Evolutionary conservation across 192 early-diverging fungal species (phyloP), one percentile per base, ranked within the genome.

Genomic region (Backusella luteola): DNA sequence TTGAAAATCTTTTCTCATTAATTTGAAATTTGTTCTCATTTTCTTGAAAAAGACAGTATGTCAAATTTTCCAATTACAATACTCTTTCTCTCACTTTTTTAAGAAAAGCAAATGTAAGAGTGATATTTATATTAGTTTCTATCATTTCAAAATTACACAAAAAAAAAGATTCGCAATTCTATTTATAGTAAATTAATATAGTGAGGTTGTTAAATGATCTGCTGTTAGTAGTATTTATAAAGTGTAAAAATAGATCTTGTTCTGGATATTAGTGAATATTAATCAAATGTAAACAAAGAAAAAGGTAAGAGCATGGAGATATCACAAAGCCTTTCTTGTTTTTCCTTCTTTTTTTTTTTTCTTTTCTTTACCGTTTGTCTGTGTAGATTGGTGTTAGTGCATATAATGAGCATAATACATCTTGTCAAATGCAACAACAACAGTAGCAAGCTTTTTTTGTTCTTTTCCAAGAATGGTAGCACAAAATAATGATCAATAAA

Each of bases 401-500:
- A 8, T 53, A 53, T 53, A 53, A 53, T 53, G 52, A 53, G 8
- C 52, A 4, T n/a, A 53, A 53, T 53, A 44, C 14, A 21, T 53
- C 19, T 56, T 56, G n/a, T 56, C 52, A 23, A 32, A 56, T 56
- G 19, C 23, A 56, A 56, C 52, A 53, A 2, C 4, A 32, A 32
- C 32, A 32, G 32, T 32, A 32, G 32, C 32, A 21, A 23, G 21
- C n/a, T 56, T 9, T n/a, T 53, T 21, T n/a, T 56, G 8, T 21
- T 56, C 8, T 56, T 56, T 56, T 56, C n/a, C 15, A 44, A 44
- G 1, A 44, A 44, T 9, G n/a, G 53, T 56, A 21, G n/a, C 53
- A 56, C 53, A 56, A 56, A 56, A 56, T 56, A 56, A 56, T 56
- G 53, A 21, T 56, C 53, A 56, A 56, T 56, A 56, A 56, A 56